A percentile compares a stretch with the other conserved stretches of the same genome.
Evolutionary conservation across 768 basidiomycete species (phyloP).

Genomic region (Trametes punicea): DNA sequence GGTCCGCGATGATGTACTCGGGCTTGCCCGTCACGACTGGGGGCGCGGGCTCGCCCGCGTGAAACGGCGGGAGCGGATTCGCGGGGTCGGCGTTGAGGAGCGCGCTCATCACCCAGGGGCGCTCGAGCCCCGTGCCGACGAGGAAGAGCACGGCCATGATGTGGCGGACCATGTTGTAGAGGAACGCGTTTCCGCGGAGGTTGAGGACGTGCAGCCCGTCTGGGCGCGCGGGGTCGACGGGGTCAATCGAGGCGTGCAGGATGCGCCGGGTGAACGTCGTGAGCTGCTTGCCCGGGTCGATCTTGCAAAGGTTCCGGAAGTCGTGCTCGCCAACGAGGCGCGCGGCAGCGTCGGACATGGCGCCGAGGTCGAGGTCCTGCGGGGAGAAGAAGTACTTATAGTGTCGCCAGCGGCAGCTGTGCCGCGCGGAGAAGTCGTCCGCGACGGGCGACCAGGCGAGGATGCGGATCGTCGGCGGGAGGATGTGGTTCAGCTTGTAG

Average conservation of each 20-base stretch:
- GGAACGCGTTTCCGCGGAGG: conserved; percentile 81
- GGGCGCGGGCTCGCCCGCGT: conserved; percentile 34
- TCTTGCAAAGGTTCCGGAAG: conserved; percentile 92
- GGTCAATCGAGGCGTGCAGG: conserved; percentile 58
- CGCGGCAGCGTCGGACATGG: conserved; percentile 73
- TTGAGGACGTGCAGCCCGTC: conserved; percentile 67
- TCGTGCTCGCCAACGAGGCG: conserved; percentile 86
- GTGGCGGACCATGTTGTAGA: conserved; percentile 95
- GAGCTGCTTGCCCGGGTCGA: conserved; percentile 91
- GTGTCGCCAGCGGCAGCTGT: conserved; percentile 81
- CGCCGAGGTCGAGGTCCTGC: conserved; percentile 58
- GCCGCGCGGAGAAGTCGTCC: conserved; percentile 79
- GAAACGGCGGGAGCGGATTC: conserved; percentile 36
- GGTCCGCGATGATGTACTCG: conserved; percentile 91
- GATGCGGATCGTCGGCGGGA: conserved; percentile 87
- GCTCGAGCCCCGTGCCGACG: conserved; percentile 77
- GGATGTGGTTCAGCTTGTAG: conserved; percentile 75
- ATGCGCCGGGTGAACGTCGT: conserved; percentile 72
- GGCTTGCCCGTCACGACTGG: conserved; percentile 71
- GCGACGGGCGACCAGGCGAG: conserved; percentile 92
- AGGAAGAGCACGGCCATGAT: conserved; percentile 92
- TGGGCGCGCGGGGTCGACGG: conserved; percentile 30
- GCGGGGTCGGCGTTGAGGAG: conserved; percentile 66
- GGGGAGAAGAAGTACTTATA: conserved; percentile 97
- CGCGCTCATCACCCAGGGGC: conserved; percentile 61